These are phyloP conservation scores for Cryptosporidium sp. DNA, from an alignment of 169 alveolate species.

Conservation along the genomic window DNA sequence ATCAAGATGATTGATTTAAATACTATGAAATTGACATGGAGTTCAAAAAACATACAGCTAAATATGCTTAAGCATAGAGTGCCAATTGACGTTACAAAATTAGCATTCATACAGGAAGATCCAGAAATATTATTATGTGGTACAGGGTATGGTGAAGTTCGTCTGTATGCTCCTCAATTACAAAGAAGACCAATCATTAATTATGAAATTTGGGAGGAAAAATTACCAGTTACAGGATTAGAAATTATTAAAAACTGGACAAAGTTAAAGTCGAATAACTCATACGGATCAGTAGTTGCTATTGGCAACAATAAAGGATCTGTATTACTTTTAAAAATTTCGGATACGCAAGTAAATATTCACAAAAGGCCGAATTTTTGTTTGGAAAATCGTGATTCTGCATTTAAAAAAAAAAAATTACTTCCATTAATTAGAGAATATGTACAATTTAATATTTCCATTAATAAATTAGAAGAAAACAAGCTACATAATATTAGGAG, in stretches of 20 bases:
- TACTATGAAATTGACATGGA: slow-evolving; percentile 4
- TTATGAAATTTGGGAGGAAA: slow-evolving; percentile 61
- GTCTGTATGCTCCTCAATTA: slow-evolving; percentile 41
- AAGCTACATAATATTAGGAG: neutral
- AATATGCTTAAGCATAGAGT: slow-evolving; percentile 36
- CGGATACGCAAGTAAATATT: neutral
- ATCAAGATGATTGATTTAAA: slow-evolving; percentile 30
- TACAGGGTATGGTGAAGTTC: slow-evolving; percentile 59
- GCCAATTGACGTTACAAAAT: slow-evolving; percentile 37
- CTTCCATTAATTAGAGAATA: neutral
- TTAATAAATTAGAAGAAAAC: neutral
- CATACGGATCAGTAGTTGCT: slow-evolving; percentile 31
- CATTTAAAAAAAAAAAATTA: slow-evolving; percentile 14
- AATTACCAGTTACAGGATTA: slow-evolving; percentile 39
- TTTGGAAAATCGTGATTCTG: slow-evolving; percentile 3
- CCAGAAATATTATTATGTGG: slow-evolving; percentile 63
- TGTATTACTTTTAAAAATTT: slow-evolving; percentile 13
- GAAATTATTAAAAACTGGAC: slow-evolving; percentile 25
- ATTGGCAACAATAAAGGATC: slow-evolving; percentile 69
- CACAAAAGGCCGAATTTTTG: neutral
- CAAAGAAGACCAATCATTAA: slow-evolving; percentile 52
- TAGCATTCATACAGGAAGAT: slow-evolving; percentile 14
- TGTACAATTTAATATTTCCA: neutral
- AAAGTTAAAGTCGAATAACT: slow-evolving; percentile 14
- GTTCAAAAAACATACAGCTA: slow-evolving; percentile 24